Conservation (phyloP, 495 filamentous ascomycete species). For the Hypoxylon subgilvum region DNA sequence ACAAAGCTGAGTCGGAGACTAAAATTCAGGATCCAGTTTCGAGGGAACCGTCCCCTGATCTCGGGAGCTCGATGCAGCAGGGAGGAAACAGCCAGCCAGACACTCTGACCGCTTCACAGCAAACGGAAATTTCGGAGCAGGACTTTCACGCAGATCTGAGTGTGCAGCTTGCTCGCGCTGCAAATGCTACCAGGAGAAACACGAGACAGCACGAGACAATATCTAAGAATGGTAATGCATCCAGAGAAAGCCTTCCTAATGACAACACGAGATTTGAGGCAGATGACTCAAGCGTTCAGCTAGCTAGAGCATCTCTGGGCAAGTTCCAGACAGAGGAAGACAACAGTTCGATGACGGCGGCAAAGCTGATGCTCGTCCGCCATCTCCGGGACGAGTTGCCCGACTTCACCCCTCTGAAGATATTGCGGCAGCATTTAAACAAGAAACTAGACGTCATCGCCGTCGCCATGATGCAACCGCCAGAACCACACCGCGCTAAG, state of each 20-base stretch:
- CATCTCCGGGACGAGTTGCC: conserved; percentile 65
- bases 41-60: conserved; percentile 17
- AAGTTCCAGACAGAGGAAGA: conserved; percentile 35
- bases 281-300: conserved; percentile 36
- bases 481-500: conserved; percentile 63
- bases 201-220: conserved; percentile 31
- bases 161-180: conserved; percentile 44
- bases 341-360: conserved; percentile 35
- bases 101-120: conserved; percentile 4
- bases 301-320: conserved; percentile 32
- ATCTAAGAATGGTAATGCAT: neutral
- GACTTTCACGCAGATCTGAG: conserved; percentile 35
- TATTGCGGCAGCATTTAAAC: conserved; percentile 62
- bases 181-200: conserved; percentile 38
- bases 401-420: conserved; percentile 72
- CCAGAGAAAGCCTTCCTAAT: neutral
- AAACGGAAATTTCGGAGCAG: conserved; percentile 29
- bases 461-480: conserved; percentile 63
- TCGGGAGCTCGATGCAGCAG: conserved; percentile 6
- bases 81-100: neutral
- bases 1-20: conserved; percentile 1
- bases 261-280: conserved; percentile 12
- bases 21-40: neutral
- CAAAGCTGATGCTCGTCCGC: conserved; percentile 49
- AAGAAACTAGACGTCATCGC: conserved; percentile 69